These are phyloP conservation scores for Agrocybe praecox DNA, from an alignment of 768 basidiomycete species.

Conservation along the genomic window DNA sequence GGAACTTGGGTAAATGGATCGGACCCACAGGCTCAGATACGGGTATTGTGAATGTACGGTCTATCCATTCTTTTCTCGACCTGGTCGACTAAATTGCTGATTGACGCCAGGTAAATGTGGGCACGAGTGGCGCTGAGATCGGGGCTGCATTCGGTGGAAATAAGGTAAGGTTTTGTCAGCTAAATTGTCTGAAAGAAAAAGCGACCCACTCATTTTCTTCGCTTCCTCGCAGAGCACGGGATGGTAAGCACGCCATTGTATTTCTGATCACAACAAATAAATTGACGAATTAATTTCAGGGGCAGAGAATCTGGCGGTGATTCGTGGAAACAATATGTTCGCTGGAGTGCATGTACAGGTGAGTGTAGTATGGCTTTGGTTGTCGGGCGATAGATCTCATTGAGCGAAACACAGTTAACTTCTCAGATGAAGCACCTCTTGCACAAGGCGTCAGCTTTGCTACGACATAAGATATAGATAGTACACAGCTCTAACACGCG, in stretches of 20 bases:
- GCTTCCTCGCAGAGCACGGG: constrained; percentile 68
- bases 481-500: not conserved
- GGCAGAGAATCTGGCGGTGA: constrained; percentile 97
- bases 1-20: constrained; percentile 89
- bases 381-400: constrained; percentile 3
- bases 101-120: constrained; percentile 52
- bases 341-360: constrained; percentile 89
- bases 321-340: constrained; percentile 97
- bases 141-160: constrained; percentile 93
- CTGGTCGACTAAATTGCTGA: constrained; percentile 2
- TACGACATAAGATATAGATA: constrained; percentile 15
- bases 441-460: constrained; percentile 93
- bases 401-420: constrained; percentile 66
- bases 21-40: constrained; percentile 88
- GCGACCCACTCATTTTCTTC: constrained; percentile 1
- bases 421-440: constrained; percentile 83
- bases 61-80: constrained; percentile 13
- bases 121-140: constrained; percentile 63
- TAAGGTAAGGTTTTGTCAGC: constrained; percentile 57
- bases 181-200: not conserved
- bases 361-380: constrained; percentile 20
- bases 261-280: constrained; percentile 21
- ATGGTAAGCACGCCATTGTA: constrained; percentile 50
- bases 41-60: constrained; percentile 84
- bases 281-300: constrained; percentile 50